Conservation (phyloP, 768 basidiomycete species). For the Termitomyces bulborhizus region DNA sequence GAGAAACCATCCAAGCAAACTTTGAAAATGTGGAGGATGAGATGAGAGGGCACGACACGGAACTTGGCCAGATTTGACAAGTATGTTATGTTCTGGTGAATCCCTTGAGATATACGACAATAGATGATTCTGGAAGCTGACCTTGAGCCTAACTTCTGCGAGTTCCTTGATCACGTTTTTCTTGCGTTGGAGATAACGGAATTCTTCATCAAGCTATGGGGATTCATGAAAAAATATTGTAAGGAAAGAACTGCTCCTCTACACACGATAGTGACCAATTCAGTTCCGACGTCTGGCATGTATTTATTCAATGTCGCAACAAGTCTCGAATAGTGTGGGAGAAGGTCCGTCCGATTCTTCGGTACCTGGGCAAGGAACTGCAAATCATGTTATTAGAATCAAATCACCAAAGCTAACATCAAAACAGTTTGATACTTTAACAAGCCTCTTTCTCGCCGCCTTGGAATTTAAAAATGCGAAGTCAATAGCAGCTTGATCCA, state of each 20-base stretch:
- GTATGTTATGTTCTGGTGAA: slow-evolving; percentile 77
- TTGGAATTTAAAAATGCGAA: slow-evolving; percentile 97
- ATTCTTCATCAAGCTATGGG: slow-evolving; percentile 88
- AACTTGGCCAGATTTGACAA: slow-evolving; percentile 95
- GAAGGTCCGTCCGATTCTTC: slow-evolving; percentile 81
- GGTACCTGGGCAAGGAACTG: slow-evolving; percentile 81
- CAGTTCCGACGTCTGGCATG: slow-evolving; percentile 89
- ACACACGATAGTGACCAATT: slow-evolving; percentile 75
- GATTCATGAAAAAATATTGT: slow-evolving; percentile 1
- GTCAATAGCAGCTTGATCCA: slow-evolving; percentile 93
- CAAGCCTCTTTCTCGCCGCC: slow-evolving; percentile 85
- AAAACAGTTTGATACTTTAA: slow-evolving; percentile 50
- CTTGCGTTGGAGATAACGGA: slow-evolving; percentile 91
- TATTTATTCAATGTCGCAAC: slow-evolving; percentile 85
- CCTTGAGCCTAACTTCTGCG: slow-evolving; percentile 80
- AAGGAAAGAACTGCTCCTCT: background rate
- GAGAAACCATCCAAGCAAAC: slow-evolving; percentile 95
- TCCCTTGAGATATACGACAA: background rate
- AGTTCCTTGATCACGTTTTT: slow-evolving; percentile 91
- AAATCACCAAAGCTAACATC: slow-evolving; percentile 1
- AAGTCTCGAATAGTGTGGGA: slow-evolving; percentile 90
- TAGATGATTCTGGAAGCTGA: slow-evolving; percentile 18
- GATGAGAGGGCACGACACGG: slow-evolving; percentile 80
- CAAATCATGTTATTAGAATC: background rate
- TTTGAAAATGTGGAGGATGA: slow-evolving; percentile 95